Conservation (phyloP, 2,329 filamentous ascomycete species). For the Cylindrodendrum hubeiense region DNA sequence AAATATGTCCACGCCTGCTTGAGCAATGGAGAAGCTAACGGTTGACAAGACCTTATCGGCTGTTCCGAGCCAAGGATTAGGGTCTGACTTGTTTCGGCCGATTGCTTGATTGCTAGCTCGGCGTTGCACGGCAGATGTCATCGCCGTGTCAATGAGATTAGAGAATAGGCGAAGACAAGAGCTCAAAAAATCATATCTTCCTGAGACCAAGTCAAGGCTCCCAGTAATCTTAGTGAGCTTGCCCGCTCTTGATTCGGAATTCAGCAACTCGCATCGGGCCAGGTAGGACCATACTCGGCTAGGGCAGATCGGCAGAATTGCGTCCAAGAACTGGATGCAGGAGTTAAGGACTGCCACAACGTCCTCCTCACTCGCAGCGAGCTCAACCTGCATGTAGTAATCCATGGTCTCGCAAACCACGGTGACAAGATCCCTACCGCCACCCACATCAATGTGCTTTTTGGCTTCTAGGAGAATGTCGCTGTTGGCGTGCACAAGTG, state of each 20-base stretch:
- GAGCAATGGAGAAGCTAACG: slow-evolving; percentile 79
- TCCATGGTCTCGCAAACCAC: slow-evolving; percentile 91
- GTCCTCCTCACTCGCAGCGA: slow-evolving; percentile 68
- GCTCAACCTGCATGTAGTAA: slow-evolving; percentile 70
- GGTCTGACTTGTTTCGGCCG: slow-evolving; percentile 58
- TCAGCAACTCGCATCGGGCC: slow-evolving; percentile 82
- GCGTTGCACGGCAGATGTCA: slow-evolving; percentile 76
- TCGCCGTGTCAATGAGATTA: slow-evolving; percentile 80
- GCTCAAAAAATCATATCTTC: slow-evolving; percentile 82
- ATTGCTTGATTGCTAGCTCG: slow-evolving; percentile 66
- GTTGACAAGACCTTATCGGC: slow-evolving; percentile 82
- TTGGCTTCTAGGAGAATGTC: slow-evolving; percentile 67
- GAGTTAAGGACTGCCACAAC: slow-evolving; percentile 75
- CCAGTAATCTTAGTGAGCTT: slow-evolving; percentile 83
- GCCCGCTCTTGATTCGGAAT: slow-evolving; percentile 80
- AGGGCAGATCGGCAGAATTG: slow-evolving; percentile 79
- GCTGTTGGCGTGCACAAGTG: slow-evolving; percentile 50
- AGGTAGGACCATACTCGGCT: slow-evolving; percentile 92
- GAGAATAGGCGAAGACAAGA: slow-evolving; percentile 81
- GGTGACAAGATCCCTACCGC: slow-evolving; percentile 80
- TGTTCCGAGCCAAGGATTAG: slow-evolving; percentile 75
- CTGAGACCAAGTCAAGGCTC: slow-evolving; percentile 82
- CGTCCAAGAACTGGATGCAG: slow-evolving; percentile 84
- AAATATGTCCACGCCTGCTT: slow-evolving; percentile 83
- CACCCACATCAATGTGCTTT: slow-evolving; percentile 62